Evolutionary conservation across 345 rosid species (phyloP), one percentile per base, ranked within the genome.

Genomic region (Cardamine resedifolia): DNA sequence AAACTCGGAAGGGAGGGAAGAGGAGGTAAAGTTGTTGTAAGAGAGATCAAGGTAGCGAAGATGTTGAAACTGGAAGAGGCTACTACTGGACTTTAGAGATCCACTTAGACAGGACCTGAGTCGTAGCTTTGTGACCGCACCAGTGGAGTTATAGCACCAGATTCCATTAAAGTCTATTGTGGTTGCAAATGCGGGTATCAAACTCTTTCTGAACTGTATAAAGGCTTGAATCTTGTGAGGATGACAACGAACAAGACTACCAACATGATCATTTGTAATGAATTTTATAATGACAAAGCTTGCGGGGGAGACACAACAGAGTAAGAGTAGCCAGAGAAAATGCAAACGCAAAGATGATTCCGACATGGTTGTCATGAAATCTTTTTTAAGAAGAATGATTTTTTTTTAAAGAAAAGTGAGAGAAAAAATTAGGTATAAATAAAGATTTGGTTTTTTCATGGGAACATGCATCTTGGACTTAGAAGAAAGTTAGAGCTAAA

Each of bases 171-270:
- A n/a, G 50, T 39, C 1, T 1, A 21, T 12, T 59, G 5, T 38
- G 50, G 34, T 28, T 66, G 38, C 71, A 66, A 16, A 4, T 1
- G 16, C 36, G 14, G 28, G 68, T 45, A 18, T 65, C 70, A 65
- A 65, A 49, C 70, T 65, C 70, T n/a, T 33, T 65, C 45, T 33
- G 58, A 65, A 65, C 8, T 65, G 21, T 20, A 1, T 6, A 21
- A 65, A 33, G 23, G 59, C 34, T 66, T 26, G 33, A 4, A 9
- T 23, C 34, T 66, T 45, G 48, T 21, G 21, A 0, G 58, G 58
- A 21, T 20, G 58, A 65, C 70, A 65, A 49, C 10, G 20, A 20
- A 31, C 36, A 15, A n/a, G 66, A 9, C 15, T 24, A 27, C 5
- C n/a, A 26, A 20, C 15, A 65, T 5, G 23, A 21, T 26, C 7